Percentiles rank a stretch among this genome's conserved stretches.
phyloP scores from a whole-genome alignment of 1,284 basidiomycete species.

The Filobasidium uniguttulatum region DNA sequence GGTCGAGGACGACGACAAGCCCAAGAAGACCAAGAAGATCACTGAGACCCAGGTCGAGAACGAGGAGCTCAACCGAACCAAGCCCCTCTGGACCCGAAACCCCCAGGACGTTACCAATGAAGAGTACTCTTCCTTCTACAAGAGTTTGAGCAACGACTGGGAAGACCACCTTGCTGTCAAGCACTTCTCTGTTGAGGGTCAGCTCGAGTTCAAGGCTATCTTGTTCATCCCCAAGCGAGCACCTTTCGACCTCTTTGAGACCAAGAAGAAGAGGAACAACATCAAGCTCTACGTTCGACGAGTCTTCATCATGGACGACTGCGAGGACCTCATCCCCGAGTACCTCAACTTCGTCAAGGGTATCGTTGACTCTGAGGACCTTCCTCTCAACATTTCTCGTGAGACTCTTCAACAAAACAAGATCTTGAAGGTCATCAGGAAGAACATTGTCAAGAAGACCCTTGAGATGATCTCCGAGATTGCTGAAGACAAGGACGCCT shows the following conservation, averaged over 20 bases:
- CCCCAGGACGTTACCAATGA: slow-evolving; percentile 83
- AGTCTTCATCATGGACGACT: slow-evolving; percentile 99
- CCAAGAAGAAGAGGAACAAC: slow-evolving; percentile 99
- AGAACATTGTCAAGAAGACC: slow-evolving; percentile 96
- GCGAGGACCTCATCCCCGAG: slow-evolving; percentile 98
- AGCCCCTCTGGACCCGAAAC: slow-evolving; percentile 99
- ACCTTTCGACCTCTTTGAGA: slow-evolving; percentile 98
- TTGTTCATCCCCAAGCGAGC: slow-evolving; percentile 93
- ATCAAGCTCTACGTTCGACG: slow-evolving; percentile 99
- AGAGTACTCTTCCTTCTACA: slow-evolving; percentile 97
- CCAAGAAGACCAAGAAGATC: slow-evolving; percentile 96
- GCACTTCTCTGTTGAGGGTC: slow-evolving; percentile 99
- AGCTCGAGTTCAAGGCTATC: slow-evolving; percentile 99
- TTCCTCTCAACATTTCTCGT: slow-evolving; percentile 99
- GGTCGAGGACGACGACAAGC: slow-evolving; percentile 67
- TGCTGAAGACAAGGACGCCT: slow-evolving; percentile 99
- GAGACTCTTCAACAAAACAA: slow-evolving; percentile 99
- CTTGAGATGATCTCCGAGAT: slow-evolving; percentile 92
- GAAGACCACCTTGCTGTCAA: slow-evolving; percentile 98
- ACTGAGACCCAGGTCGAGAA: slow-evolving; percentile 79
- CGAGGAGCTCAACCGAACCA: slow-evolving; percentile 99
- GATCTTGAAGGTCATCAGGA: slow-evolving; percentile 97
- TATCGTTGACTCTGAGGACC: slow-evolving; percentile 99
- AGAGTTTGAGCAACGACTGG: slow-evolving; percentile 99
- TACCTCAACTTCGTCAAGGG: slow-evolving; percentile 99